Evolutionary conservation across 495 filamentous ascomycete genomes (phyloP), one percentile per base, ranked within the genome.

Genomic region (Stereocaulon alpinum): DNA sequence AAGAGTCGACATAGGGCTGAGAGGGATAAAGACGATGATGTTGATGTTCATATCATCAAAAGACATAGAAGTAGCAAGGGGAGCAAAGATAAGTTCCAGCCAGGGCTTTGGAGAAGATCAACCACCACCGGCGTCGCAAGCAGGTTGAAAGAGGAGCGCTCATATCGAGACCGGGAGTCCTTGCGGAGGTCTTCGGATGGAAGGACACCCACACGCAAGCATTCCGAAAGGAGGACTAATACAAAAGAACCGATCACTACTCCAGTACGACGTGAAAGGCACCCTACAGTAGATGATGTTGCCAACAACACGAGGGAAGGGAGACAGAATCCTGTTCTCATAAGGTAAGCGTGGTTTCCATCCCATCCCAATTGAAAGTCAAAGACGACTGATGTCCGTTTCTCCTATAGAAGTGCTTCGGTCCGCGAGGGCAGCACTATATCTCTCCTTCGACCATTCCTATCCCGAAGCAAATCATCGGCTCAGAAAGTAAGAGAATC

Each of bases 231-330:
- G 68, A 63, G 62, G 57, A 55, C 55, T 59, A 58, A 65, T 66
- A 40, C 56, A 61, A 27, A 66, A 57, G 32, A 68, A 66, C 43
- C 40, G 50, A 17, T 62, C 63, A 17, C 60, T 64, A 42, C 67
- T 61, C 47, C 64, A 51, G 10, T 71, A 70, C 64, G 71, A 67
- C 56, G 65, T 63, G 54, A 72, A 58, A 63, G 62, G 71, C 12
- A 71, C 69, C 44, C 73, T 69, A 29, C 73, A 67, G 17, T 77
- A 72, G 47, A 71, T 65, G 47, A 68, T 67, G 47, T 72, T 71
- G 3, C 68, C 69, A 34, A 69, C 63, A 56, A 70, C 69, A 50
- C 74, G 74, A 3, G 66, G 68, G n/a, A 68, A 66, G 52, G 71
- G 18, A 29, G 29, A 30, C n/a, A 9, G 18, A 37, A n/a, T 15